A percentile compares a stretch with the other conserved stretches of the same genome.
Conservation (phyloP, 768 basidiomycete genomes). For the Calocybe cyanea region DNA sequence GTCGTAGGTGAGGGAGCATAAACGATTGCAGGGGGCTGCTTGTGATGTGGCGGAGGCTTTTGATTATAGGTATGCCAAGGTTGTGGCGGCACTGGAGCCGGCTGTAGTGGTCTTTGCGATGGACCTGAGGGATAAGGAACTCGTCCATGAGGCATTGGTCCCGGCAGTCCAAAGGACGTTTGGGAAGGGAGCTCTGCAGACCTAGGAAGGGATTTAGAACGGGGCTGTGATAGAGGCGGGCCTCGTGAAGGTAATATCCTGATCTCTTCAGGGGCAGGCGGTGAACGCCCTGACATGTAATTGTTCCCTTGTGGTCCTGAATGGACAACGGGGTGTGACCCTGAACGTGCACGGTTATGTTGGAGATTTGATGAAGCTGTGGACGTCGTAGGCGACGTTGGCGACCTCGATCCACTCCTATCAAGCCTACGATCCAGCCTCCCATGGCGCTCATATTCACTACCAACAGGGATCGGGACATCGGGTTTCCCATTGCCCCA, state of each 20-base stretch:
- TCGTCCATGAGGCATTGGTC: constrained; percentile 20
- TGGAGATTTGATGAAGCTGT: constrained; percentile 17
- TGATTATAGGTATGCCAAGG: constrained; percentile 32
- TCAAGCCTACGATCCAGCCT: constrained; percentile 21
- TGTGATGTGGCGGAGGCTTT: constrained; percentile 22
- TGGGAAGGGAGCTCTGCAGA: constrained; percentile 26
- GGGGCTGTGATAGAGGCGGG: constrained; percentile 29
- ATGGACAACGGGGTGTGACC: constrained; percentile 29
- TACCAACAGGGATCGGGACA: constrained; percentile 51
- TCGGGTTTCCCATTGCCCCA: constrained; percentile 64
- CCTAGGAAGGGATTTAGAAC: constrained; percentile 46
- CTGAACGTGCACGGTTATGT: constrained; percentile 36
- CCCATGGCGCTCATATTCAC: constrained; percentile 19
- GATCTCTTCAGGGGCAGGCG: constrained; percentile 57
- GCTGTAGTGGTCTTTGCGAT: constrained; percentile 7
- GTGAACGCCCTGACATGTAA: constrained; percentile 17
- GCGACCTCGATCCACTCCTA: constrained; percentile 23
- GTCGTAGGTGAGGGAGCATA: constrained; percentile 51
- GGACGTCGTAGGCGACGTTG: constrained; percentile 18
- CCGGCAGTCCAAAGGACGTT: constrained; percentile 14
- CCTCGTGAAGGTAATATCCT: constrained; percentile 53
- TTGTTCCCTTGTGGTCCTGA: constrained; percentile 23
- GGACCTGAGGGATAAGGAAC: constrained; percentile 14
- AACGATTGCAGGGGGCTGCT: constrained; percentile 52
- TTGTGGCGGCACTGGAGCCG: constrained; percentile 15